Base-by-base conservation (phyloP, 495 filamentous ascomycete species). In the Daldinia bambusicola region DNA sequence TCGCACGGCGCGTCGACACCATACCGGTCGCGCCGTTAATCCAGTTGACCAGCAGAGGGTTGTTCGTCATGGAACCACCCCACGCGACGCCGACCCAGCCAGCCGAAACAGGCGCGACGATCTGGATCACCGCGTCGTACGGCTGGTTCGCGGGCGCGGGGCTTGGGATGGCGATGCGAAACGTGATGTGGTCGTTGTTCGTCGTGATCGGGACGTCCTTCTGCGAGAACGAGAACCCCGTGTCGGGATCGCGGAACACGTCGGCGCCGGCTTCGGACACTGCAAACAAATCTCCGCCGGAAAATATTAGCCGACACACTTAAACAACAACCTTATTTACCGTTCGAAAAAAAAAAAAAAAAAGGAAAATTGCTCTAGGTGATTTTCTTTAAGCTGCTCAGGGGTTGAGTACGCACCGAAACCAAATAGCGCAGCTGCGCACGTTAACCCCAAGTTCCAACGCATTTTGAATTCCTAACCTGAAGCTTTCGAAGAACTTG, bases 211-310 rank as follows among this genome's bases (percentile, higher is more conserved):
- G 66, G 16, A 69, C 76, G 20, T 70, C 76, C 60, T 76, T 78
- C 65, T 83, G 74, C 14, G 81, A 78, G 74, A 85, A 87, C 2
- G 80, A 78, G 56, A 87, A 82, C 41, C 84, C 84, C 0, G 84
- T 87, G 59, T 85, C 83, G 12, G 79, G 61, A 52, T 87, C 84
- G 2, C 67, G 71, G 73, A 79, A 80, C 9, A 80, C 59, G 22
- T 76, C 77, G 60, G 76, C 76, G 59, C 34, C 48, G 2, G 64
- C 38, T 52, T 74, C 55, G 13, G 69, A 67, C 1, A 48, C 70
- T 75, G 38, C 41, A 43, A 10, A 14, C 50, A 45, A 6, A 30
- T 26, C 22, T 18, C 36, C 41, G 26, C 26, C 53, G 51, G 55
- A 20, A 57, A 45, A 61, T 26, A 26, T 72, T 65, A 72, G 31